phyloP scores from a whole-genome alignment of 345 rosid species.

The Acer campestre region DNA sequence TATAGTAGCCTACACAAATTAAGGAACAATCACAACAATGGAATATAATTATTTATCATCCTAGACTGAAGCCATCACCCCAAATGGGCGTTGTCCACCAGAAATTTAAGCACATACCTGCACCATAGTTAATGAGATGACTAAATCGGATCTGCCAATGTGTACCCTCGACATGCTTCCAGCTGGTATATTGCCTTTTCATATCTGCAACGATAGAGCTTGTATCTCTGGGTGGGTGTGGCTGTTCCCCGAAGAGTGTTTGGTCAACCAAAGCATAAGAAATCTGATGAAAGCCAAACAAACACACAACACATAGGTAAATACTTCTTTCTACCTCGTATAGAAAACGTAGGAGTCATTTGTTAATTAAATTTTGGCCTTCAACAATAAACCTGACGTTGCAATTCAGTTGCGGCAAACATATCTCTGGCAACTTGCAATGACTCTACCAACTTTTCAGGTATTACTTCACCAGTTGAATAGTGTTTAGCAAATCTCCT shows the following conservation, averaged over 20 bases:
- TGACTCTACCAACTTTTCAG: conserved; percentile 80
- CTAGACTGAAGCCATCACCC: background rate
- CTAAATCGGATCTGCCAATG: conserved; percentile 82
- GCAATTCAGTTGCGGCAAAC: conserved; percentile 96
- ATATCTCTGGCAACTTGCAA: conserved; percentile 84
- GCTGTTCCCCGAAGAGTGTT: conserved; percentile 79
- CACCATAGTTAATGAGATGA: conserved; percentile 88
- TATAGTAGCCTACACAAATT: conserved; percentile 63
- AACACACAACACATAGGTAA: conserved; percentile 18
- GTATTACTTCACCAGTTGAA: conserved; percentile 81
- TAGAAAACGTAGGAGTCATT: conserved; percentile 12
- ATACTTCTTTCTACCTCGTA: background rate
- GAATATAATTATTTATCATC: background rate
- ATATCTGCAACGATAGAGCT: conserved; percentile 69
- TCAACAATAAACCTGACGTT: conserved; percentile 71
- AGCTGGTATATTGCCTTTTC: conserved; percentile 69
- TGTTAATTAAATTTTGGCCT: conserved; percentile 20
- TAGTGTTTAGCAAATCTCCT: conserved; percentile 84
- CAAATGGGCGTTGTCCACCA: background rate
- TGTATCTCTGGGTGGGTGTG: conserved; percentile 41
- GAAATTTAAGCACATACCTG: conserved; percentile 46
- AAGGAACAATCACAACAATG: background rate
- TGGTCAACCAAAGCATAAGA: conserved; percentile 84
- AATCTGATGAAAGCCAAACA: conserved; percentile 40
- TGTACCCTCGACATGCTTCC: conserved; percentile 90